These are phyloP conservation scores for Ascochyta koolunga DNA, from an alignment of 2,329 filamentous ascomycete species.

Conservation along the genomic window DNA sequence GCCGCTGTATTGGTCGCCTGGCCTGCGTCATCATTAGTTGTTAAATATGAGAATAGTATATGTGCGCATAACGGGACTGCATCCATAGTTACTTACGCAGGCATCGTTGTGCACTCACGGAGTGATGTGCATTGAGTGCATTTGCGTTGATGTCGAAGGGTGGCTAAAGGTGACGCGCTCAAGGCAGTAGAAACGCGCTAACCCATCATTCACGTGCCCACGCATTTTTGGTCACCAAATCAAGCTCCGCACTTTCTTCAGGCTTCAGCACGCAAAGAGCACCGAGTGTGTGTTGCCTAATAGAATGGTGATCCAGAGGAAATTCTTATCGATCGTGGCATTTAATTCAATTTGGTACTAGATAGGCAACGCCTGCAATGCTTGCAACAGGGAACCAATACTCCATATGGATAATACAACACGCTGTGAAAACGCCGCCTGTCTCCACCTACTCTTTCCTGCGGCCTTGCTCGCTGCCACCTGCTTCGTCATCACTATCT, in stretches of 20 bases:
- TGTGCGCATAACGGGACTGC: background rate
- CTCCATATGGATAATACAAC: constrained; percentile 1
- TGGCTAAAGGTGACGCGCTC: constrained; percentile 41
- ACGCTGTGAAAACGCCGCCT: background rate
- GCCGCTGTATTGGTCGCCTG: constrained; percentile 47
- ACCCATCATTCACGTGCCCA: constrained; percentile 10
- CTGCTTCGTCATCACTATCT: constrained; percentile 49
- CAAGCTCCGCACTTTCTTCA: background rate
- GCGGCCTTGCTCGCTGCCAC: constrained; percentile 40
- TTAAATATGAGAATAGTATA: background rate
- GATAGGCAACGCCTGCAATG: constrained; percentile 20
- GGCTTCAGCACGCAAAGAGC: background rate
- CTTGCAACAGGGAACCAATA: constrained; percentile 13
- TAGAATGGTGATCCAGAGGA: background rate
- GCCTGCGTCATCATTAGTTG: constrained; percentile 35
- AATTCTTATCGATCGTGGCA: background rate
- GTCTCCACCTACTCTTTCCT: constrained; percentile 32
- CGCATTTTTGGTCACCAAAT: background rate
- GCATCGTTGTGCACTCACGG: constrained; percentile 36
- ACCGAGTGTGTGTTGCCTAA: background rate
- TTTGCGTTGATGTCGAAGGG: constrained; percentile 31
- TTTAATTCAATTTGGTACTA: background rate
- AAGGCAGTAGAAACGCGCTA: constrained; percentile 30
- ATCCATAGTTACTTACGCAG: constrained; percentile 37
- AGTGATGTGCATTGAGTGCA: constrained; percentile 32